phyloP scores from a whole-genome alignment of 768 basidiomycete species.

The Rhizopogon rudus region DNA sequence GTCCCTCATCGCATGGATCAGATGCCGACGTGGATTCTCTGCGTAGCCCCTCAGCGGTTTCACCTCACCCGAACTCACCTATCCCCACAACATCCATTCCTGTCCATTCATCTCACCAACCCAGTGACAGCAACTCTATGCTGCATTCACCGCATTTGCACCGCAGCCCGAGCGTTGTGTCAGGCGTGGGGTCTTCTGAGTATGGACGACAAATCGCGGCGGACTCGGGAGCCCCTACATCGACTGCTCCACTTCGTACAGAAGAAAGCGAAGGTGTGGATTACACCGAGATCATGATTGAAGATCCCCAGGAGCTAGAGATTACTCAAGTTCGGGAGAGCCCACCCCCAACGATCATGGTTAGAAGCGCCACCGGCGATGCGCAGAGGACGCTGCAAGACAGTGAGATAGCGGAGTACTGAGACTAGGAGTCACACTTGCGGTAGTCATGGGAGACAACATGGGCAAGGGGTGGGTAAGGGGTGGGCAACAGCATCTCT shows the following conservation, averaged over 20 bases:
- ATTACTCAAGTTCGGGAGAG: neutral
- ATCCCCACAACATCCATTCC: neutral
- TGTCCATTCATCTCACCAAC: neutral
- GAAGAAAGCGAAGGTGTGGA: neutral
- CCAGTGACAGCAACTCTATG: neutral
- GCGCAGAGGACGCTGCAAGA: no score
- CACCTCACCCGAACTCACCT: no score
- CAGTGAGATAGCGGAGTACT: neutral
- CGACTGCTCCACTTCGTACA: neutral
- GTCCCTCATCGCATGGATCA: no score
- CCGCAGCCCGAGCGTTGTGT: neutral
- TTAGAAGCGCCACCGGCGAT: neutral
- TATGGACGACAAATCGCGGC: neutral
- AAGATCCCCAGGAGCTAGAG: neutral
- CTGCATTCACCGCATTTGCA: neutral
- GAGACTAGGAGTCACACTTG: neutral
- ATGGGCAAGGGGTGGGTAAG: no score
- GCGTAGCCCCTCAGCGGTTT: neutral
- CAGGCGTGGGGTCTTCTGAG: neutral
- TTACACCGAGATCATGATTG: neutral
- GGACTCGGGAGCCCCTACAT: neutral
- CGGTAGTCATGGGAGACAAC: constrained; percentile 14
- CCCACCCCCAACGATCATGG: neutral
- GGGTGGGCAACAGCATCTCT: no score
- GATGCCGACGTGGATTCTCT: neutral